Evolutionary conservation across 2,329 filamentous ascomycete species (phyloP), one percentile per base, ranked within the genome.

Genomic region (Ophiostoma sp.): DNA sequence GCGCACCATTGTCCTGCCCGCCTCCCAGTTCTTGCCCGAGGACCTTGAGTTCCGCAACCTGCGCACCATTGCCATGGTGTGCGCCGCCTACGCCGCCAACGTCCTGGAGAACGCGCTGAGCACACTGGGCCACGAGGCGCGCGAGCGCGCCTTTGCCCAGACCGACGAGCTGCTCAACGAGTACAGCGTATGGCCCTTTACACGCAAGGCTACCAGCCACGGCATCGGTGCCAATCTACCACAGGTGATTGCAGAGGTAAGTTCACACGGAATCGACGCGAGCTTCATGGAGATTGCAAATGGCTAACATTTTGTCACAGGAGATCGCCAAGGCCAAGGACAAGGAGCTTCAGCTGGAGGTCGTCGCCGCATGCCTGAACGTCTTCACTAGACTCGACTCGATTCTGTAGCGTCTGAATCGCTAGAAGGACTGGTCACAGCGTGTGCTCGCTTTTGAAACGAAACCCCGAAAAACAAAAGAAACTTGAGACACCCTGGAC

Each of bases 331-430:
- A 89, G 75, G 89, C 88, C 80, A 97, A 97, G 83, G 95, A 98
- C 78, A 97, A 93, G 85, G 96, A 99, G 81, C 87, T 98, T 79
- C 96, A 98, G 82, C 88, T 99, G 77, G 96, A 99, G 88, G 95
- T 97, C 79, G 94, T 99, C 71, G 95, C 96, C 70, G 96, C 96
- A 78, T 98, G 96, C 83, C 85, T 99, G 82, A 97, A 93, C 84
- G 96, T 99, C 79, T 99, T 99, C 83, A 99, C 96, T 76, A 90
- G 95, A 81, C 92, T 99, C 79, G 96, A 99, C 85, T 98, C 96
- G 70, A 87, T 99, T 75, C 91, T 99, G 82, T 99, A 89, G 45
- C 3, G 19, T 28, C 1, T n/a, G 42, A 33, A 33, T 69, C 25
- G 1, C 42, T 11, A 42, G 8, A n/a, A 22, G 28, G 8, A 31